Conservation (phyloP, 306 rosid genomes). For the Clitoria ternatea region DNA sequence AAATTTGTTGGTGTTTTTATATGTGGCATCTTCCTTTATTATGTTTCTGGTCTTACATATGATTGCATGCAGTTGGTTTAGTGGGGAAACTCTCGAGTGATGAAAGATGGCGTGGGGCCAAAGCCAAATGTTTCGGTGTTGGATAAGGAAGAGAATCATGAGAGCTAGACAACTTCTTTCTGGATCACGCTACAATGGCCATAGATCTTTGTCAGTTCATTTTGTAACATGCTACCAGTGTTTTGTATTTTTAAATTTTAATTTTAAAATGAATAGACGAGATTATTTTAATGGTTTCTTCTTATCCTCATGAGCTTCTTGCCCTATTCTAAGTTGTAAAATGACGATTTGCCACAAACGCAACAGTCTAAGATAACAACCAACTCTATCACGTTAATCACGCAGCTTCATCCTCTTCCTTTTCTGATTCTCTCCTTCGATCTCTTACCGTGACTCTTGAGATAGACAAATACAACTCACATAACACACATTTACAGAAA, state of each 20-base stretch:
- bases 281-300: too few relatives aligned
- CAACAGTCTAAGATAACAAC: conserved; percentile 8
- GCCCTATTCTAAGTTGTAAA: conserved; percentile 43
- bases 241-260: too few relatives aligned
- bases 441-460: conserved; percentile 25
- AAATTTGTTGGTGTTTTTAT: not conserved
- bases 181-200: too few relatives aligned
- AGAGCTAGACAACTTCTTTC: not conserved
- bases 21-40: not conserved
- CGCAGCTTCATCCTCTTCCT: conserved; percentile 40
- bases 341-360: conserved; percentile 40
- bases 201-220: too few relatives aligned
- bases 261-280: too few relatives aligned
- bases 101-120: conserved; percentile 25
- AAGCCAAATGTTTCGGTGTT: conserved; percentile 14
- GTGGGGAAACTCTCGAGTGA: conserved; percentile 23
- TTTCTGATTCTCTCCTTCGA: conserved; percentile 19
- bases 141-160: conserved; percentile 25
- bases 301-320: conserved; percentile 54
- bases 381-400: conserved; percentile 64
- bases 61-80: conserved; percentile 25
- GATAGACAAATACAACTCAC: not conserved
- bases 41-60: conserved; percentile 25
- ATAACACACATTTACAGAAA: not conserved
- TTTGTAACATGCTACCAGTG: too few relatives aligned